Evolutionary conservation across 306 rosid genomes (phyloP).

Genomic region (Prunus salicina): DNA sequence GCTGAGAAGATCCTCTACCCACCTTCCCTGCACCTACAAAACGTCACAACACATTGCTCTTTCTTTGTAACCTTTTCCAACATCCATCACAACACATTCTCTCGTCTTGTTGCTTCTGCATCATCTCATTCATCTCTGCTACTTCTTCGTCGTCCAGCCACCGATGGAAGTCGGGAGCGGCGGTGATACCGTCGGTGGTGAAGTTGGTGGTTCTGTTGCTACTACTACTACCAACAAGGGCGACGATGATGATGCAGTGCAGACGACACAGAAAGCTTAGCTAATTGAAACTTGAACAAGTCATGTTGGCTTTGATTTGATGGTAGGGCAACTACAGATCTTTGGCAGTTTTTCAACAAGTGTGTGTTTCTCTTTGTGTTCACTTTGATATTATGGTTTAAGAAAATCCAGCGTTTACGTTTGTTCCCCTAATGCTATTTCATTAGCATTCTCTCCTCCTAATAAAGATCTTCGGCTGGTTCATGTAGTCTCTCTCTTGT

Average conservation of each 20-base stretch:
- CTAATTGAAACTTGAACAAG: background rate
- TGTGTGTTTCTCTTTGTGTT: background rate
- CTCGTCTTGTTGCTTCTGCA: background rate
- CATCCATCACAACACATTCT: background rate
- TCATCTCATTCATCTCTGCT: background rate
- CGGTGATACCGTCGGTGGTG: background rate
- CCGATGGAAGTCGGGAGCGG: background rate
- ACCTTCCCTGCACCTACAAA: slow-evolving; percentile 26
- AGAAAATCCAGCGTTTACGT: background rate
- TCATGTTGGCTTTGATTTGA: background rate
- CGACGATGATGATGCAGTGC: background rate
- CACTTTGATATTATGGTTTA: background rate
- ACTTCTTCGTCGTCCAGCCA: background rate
- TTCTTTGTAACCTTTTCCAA: slow-evolving; percentile 4
- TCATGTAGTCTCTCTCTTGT: background rate
- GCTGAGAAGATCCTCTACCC: slow-evolving; percentile 31
- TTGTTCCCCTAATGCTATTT: background rate
- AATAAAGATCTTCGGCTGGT: background rate
- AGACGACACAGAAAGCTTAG: background rate
- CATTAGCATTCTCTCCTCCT: background rate
- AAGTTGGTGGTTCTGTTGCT: background rate
- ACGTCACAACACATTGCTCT: slow-evolving; percentile 5
- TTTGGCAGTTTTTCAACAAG: slow-evolving; percentile 23
- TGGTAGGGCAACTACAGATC: slow-evolving; percentile 33
- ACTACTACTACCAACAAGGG: background rate